phyloP scores from a whole-genome alignment of 352 stramenopile species.

The Globisporangium irregulare region DNA sequence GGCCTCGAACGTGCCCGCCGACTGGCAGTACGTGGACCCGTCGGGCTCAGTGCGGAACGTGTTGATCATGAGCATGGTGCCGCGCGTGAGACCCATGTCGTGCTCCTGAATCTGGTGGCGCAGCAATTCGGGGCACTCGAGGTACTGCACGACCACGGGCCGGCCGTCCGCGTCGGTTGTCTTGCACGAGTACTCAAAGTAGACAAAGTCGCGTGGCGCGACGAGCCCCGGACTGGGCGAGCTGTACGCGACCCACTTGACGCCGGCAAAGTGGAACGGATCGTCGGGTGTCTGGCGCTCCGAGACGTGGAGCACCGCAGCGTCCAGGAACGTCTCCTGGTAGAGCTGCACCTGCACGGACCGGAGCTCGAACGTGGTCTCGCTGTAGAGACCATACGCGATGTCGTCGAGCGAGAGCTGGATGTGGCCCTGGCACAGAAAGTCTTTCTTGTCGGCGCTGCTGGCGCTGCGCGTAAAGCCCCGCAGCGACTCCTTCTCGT shows the following conservation, averaged over 20 bases:
- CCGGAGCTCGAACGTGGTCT: conserved; percentile 35
- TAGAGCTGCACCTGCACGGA: conserved; percentile 41
- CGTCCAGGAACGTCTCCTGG: conserved; percentile 45
- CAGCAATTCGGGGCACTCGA: conserved; percentile 16
- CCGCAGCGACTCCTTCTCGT: conserved; percentile 29
- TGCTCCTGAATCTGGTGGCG: conserved; percentile 33
- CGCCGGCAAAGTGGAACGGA: conserved; percentile 43
- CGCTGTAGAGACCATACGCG: conserved; percentile 27
- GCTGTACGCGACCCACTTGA: conserved; percentile 43
- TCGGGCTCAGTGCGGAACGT: conserved; percentile 10
- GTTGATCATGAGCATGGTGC: conserved; percentile 14
- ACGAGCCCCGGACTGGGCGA: conserved; percentile 21
- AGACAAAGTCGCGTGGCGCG: conserved; percentile 38
- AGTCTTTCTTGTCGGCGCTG: conserved; percentile 27
- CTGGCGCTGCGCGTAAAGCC: conserved; percentile 24
- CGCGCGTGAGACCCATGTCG: conserved; percentile 22
- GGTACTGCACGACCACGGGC: conserved; percentile 24
- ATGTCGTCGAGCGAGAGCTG: conserved; percentile 40
- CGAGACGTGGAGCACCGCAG: conserved; percentile 36
- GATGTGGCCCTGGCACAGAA: conserved; percentile 32
- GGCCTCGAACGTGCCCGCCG: conserved; percentile 6
- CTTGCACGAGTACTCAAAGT: conserved; percentile 37
- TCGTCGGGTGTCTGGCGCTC: conserved; percentile 27
- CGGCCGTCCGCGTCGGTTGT: conserved; percentile 30
- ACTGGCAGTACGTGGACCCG: conserved; percentile 9